Evolutionary conservation across 2,329 filamentous ascomycete genomes (phyloP), one percentile per base, ranked within the genome.

Genomic region (Cladosporium cucumerinum): DNA sequence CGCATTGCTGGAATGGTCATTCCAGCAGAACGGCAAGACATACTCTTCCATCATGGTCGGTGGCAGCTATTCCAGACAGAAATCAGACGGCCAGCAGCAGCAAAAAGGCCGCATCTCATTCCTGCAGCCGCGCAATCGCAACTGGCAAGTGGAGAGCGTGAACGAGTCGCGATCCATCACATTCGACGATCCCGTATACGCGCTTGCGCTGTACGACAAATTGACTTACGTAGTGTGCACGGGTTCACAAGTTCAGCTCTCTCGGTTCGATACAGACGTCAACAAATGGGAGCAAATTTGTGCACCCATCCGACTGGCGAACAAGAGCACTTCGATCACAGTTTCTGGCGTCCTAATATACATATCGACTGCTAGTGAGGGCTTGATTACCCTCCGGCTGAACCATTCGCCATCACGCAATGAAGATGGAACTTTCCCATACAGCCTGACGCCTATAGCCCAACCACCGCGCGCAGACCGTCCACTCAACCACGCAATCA

Each of bases 31-130:
- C 63, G 81, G 85, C 43, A 85, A 83, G 63, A 81, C 77, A 0
- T 89, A 88, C 75, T 81, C 84, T 1, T 89, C 87, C 71, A 79
- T 92, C 34, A 80, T 91, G 16, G 82, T 90, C 3, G 75, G 71
- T 18, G 73, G 73, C 39, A 72, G 70, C 12, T 82, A 85, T 4
- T 86, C 85, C 0, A 80, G 80, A 34, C 21, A 52, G 18, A 68
- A 66, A 57, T 67, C 69, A 1, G 43, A 58, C 11, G 7, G 8
- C 16, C 7, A 32, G 26, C 18, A n/a, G 51, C 26, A 51, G 25
- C 54, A 63, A 16, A 77, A 78, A 11, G 86, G 87, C 1, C 79
- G 82, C 5, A 76, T 90, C 14, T 70, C 69, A 2, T 74, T 77
- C 52, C 61, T 78, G 14, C 73, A 75, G 65, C 72, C 68, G 5